Base-by-base conservation (phyloP, 2,329 filamentous ascomycete species). In the Fusarium tjaetaba region DNA sequence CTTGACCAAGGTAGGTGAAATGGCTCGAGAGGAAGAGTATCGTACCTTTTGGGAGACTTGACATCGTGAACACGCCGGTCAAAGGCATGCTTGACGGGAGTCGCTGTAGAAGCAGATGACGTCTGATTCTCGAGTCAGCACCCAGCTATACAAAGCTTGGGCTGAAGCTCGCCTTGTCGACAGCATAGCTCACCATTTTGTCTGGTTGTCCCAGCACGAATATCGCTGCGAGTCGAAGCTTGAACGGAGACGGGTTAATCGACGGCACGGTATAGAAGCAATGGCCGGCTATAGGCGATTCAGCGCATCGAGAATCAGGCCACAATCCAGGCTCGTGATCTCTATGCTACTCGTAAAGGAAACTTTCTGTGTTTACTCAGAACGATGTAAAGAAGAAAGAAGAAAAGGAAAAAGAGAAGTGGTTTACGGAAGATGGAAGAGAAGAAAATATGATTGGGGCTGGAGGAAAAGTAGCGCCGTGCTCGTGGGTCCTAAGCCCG, bases 11-110 rank as follows among this genome's bases (percentile, higher is more conserved):
- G n/a, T 28, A 41, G 52, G 36, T 52, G 48, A 42, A 57, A 59
- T 58, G 26, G 48, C 38, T 43, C 42, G 41, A 16, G 7, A 18
- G 28, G 20, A 28, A 43, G 26, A 32, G 34, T 24, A 65, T 88
- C 92, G 85, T 91, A 97, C 96, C 91, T 94, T 85, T 98, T 99
- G 39, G 93, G 93, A 55, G 94, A 91, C 80, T 94, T 96, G 78
- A 95, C 90, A 76, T 95, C 92, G 76, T 95, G 92, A 65, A 97
- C 91, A 80, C 94, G 93, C 81, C 88, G 88, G 78, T 96, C 92
- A 83, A 98, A 98, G 73, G 88, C 85, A 83, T 93, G 90, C 82
- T 89, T 91, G 79, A 88, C 85, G 71, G 93, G 90, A 78, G 91
- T 93, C 61, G 92, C 87, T 61, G 92, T 92, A 70, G 93, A 94